Conservation (phyloP, 148 eudicot species). For the Amaranthus palmeri region DNA sequence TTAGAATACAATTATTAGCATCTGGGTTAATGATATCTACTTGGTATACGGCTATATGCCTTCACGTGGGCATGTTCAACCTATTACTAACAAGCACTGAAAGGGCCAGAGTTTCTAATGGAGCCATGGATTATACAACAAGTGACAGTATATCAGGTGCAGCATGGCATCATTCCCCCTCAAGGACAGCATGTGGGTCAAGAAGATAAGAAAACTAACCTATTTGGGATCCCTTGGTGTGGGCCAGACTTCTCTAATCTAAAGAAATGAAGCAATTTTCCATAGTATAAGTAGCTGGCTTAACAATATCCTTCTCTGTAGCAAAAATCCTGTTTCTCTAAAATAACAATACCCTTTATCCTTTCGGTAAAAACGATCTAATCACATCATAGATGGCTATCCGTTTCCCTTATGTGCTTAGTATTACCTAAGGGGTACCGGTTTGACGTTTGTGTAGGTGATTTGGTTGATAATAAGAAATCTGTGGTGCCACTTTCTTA, state of each 20-base stretch:
- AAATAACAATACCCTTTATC: not conserved
- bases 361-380: not conserved
- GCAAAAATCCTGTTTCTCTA: too few relatives aligned
- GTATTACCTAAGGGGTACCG: slow-evolving; percentile 19
- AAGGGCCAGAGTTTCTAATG: not conserved
- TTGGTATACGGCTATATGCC: not conserved
- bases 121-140: not conserved
- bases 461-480: slow-evolving; percentile 23
- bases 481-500: slow-evolving; percentile 30
- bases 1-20: not conserved
- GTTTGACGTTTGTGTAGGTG: slow-evolving; percentile 23
- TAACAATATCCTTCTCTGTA: too few relatives aligned
- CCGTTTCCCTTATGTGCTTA: slow-evolving; percentile 12
- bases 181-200: slow-evolving; percentile 9
- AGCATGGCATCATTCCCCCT: slow-evolving; percentile 7
- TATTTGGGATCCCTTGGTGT: not conserved
- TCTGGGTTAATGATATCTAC: not conserved
- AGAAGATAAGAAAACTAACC: not conserved
- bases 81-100: not conserved
- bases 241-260: not conserved
- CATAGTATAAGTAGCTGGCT: too few relatives aligned
- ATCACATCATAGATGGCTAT: slow-evolving; percentile 6
- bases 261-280: not conserved
- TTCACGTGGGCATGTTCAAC: too few relatives aligned
- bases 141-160: not conserved